Conservation (phyloP, 2,329 filamentous ascomycete genomes). For the Ascochyta koolunga region DNA sequence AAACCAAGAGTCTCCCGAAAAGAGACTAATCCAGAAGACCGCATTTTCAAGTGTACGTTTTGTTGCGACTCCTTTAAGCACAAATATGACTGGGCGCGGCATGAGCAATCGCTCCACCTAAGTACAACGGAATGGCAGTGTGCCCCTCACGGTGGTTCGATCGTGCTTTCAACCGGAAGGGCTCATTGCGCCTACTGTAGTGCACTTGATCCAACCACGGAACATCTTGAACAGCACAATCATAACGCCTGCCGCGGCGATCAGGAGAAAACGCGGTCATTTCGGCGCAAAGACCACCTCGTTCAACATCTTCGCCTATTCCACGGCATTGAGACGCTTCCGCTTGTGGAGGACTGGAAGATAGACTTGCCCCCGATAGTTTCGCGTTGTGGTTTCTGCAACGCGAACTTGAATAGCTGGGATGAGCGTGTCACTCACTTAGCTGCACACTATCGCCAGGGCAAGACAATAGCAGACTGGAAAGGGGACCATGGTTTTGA, state of each 20-base stretch:
- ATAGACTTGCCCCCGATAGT: slow-evolving; percentile 27
- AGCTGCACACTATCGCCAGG: slow-evolving; percentile 32
- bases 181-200: slow-evolving; percentile 34
- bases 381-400: slow-evolving; percentile 36
- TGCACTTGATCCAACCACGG: slow-evolving; percentile 9
- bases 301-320: slow-evolving; percentile 36
- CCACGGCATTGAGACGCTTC: slow-evolving; percentile 39
- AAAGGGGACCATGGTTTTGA: slow-evolving; percentile 35
- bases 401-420: slow-evolving; percentile 26
- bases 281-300: slow-evolving; percentile 40
- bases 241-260: slow-evolving; percentile 29
- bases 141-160: slow-evolving; percentile 31
- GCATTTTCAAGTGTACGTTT: slow-evolving; percentile 37
- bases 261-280: slow-evolving; percentile 27
- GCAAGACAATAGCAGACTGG: slow-evolving; percentile 36
- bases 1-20: slow-evolving; percentile 3
- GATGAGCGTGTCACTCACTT: slow-evolving; percentile 33
- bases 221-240: slow-evolving; percentile 27
- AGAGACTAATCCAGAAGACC: slow-evolving; percentile 11
- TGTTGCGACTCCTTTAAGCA: slow-evolving; percentile 40
- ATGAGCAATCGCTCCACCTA: slow-evolving; percentile 39
- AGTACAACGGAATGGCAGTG: slow-evolving; percentile 37
- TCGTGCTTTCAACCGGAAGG: slow-evolving; percentile 57
- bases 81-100: slow-evolving; percentile 38
- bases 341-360: slow-evolving; percentile 37